These are phyloP conservation scores for Orbilia javanica DNA, from an alignment of 2,329 filamentous ascomycete genomes.

Conservation along the genomic window DNA sequence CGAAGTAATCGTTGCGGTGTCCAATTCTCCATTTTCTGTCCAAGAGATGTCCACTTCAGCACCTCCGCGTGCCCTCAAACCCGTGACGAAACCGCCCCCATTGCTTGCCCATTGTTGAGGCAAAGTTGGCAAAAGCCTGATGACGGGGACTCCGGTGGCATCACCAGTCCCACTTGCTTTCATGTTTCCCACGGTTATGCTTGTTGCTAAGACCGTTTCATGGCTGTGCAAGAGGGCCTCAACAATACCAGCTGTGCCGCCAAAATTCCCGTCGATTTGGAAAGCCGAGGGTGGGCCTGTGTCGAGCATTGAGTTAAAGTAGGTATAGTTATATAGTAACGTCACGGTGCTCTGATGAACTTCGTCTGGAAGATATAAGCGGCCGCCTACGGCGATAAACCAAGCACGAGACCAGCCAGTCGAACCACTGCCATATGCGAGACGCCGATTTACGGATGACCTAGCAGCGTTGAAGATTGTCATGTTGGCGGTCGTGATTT, in stretches of 20 bases:
- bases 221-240: conserved; percentile 68
- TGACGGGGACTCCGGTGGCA: conserved; percentile 25
- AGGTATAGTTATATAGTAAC: conserved; percentile 66
- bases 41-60: conserved; percentile 58
- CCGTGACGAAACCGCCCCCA: conserved; percentile 50
- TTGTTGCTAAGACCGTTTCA: conserved; percentile 31
- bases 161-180: conserved; percentile 43
- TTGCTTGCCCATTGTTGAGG: conserved; percentile 60
- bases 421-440: conserved; percentile 66
- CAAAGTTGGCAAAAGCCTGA: conserved; percentile 35
- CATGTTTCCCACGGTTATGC: conserved; percentile 18
- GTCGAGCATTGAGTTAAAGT: conserved; percentile 67
- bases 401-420: conserved; percentile 71
- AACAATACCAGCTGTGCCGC: conserved; percentile 67
- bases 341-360: conserved; percentile 65
- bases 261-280: conserved; percentile 70
- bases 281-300: conserved; percentile 66
- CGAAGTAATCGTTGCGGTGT: conserved; percentile 34
- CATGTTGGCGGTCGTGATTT: conserved; percentile 64
- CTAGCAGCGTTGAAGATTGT: conserved; percentile 61
- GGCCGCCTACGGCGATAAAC: conserved; percentile 68
- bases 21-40: conserved; percentile 27
- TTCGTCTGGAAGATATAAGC: conserved; percentile 66
- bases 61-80: conserved; percentile 57
- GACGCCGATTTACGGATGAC: conserved; percentile 62